A percentile compares a stretch with the other conserved stretches of the same genome.
Conservation (phyloP, 139 green algal species). For the Chlamydomonas sphaeroides region DNA sequence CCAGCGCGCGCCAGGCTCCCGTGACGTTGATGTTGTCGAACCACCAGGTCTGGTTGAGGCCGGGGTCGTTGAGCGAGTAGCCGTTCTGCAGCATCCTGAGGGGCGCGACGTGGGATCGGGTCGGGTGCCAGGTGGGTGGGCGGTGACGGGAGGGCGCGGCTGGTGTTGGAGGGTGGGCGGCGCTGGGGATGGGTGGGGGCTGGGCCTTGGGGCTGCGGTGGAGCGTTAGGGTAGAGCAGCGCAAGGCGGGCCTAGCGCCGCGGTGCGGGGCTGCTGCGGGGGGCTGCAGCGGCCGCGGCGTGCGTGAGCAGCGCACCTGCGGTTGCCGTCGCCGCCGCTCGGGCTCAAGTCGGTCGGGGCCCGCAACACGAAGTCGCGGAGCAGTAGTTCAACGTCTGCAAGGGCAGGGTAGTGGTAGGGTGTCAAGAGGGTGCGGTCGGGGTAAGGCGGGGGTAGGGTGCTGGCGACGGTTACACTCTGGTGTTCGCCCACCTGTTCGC, state of each 20-base stretch:
- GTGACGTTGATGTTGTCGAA: constrained; percentile 34
- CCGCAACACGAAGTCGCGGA: constrained; percentile 18
- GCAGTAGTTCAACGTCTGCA: constrained; percentile 13
- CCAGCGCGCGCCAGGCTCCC: constrained; percentile 3
- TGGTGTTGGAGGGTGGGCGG: too few relatives aligned
- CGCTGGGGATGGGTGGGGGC: too few relatives aligned
- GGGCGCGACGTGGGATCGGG: too few relatives aligned
- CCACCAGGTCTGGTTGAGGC: not conserved
- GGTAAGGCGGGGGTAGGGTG: not conserved
- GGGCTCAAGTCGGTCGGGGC: not conserved
- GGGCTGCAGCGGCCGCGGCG: too few relatives aligned
- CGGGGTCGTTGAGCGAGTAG: constrained; percentile 14
- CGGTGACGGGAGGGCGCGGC: too few relatives aligned
- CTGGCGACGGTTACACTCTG: not conserved
- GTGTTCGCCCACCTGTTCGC: not conserved
- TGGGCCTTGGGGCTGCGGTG: too few relatives aligned
- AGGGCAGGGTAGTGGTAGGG: not conserved
- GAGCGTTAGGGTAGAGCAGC: too few relatives aligned
- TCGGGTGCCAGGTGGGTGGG: too few relatives aligned
- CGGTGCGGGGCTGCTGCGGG: too few relatives aligned
- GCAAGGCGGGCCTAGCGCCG: too few relatives aligned
- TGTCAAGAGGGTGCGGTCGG: not conserved
- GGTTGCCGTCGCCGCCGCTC: not conserved
- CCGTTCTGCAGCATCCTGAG: not conserved
- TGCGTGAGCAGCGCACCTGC: not conserved